These are phyloP conservation scores for Xylogone sp. DNA, from an alignment of 2,329 filamentous ascomycete species.

Conservation along the genomic window DNA sequence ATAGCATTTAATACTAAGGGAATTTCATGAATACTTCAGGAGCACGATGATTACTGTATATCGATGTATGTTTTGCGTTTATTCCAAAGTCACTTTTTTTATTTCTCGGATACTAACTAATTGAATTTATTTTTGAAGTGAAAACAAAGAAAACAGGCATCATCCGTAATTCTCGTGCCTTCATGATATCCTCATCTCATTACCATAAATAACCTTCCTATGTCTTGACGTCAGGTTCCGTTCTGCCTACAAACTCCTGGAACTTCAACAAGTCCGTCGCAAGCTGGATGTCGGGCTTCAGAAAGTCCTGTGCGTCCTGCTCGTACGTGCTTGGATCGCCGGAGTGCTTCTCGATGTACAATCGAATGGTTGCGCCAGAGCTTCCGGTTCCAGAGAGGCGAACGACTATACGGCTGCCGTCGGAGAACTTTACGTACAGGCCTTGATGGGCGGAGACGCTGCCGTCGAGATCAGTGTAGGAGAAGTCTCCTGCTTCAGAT, in stretches of 20 bases:
- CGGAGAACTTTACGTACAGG: conserved; percentile 89
- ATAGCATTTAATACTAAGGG: too few relatives aligned
- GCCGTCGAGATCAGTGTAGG: conserved; percentile 97
- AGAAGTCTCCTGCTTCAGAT: conserved; percentile 88
- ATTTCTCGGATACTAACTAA: too few relatives aligned
- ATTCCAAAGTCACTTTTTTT: too few relatives aligned
- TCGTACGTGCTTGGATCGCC: conserved; percentile 73
- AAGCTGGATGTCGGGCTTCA: conserved; percentile 84
- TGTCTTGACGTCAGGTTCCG: conserved; percentile 95
- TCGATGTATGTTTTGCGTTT: too few relatives aligned
- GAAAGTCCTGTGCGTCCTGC: conserved; percentile 86
- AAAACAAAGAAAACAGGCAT: too few relatives aligned
- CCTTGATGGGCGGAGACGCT: conserved; percentile 95
- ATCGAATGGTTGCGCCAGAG: conserved; percentile 90
- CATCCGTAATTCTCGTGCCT: too few relatives aligned
- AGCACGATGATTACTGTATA: too few relatives aligned
- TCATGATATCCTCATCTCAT: too few relatives aligned
- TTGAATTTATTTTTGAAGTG: too few relatives aligned
- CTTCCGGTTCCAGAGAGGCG: conserved; percentile 93
- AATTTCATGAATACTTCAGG: too few relatives aligned
- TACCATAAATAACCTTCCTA: conserved; percentile 38
- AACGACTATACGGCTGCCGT: conserved; percentile 91
- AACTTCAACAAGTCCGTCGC: conserved; percentile 85
- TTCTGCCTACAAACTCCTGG: conserved; percentile 87
- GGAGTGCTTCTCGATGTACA: conserved; percentile 97